Base-by-base conservation (phyloP, 2,329 filamentous ascomycete species). In the Pseudonectria foliicola region DNA sequence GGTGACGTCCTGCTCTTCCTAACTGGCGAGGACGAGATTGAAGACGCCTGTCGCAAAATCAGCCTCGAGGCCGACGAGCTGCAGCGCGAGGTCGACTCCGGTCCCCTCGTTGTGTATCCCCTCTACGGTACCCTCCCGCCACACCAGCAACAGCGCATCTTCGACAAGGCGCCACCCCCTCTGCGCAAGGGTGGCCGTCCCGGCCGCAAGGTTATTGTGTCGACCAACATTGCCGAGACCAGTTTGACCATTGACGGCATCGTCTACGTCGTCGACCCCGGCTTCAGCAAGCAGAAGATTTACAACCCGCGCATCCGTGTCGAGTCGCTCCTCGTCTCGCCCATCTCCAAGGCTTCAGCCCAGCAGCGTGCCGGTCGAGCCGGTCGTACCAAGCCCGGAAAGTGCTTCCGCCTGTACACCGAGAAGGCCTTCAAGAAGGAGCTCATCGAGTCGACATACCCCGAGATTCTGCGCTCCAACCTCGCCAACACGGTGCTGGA, bases 231-330 rank as follows among this genome's bases (percentile, higher is more conserved):
- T 61, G 92, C 92, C 29, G 92, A 98, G 68, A 98, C 92, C 0
- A 90, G 83, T 54, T 77, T 98, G 63, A 98, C 92, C 30, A 98
- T 98, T 42, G 92, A 98, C 56, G 92, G 92, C 58, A 98, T 98
- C 45, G 92, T 98, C 25, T 98, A 95, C 55, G 92, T 98, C 24
- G 90, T 98, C n/a, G 92, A 98, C 55, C 90, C 92, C 3, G 92
- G 92, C 25, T 98, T 98, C 69, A 95, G 88, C 67, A 98, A 98
- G 68, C 92, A 98, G 56, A 98, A 96, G 65, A 92, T 96, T 44
- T 98, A 96, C 71, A 96, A 98, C 62, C 90, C 92, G 14, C 81
- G 92, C 42, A 93, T 95, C 51, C 81, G 92, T 61, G 89, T 98
- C 45, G 92, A 98, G 64, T 96, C 92, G 1, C 74, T 98, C 7